Evolutionary conservation across 2,329 filamentous ascomycete genomes (phyloP), one percentile per base, ranked within the genome.

Genomic region (Penicillium sp.): DNA sequence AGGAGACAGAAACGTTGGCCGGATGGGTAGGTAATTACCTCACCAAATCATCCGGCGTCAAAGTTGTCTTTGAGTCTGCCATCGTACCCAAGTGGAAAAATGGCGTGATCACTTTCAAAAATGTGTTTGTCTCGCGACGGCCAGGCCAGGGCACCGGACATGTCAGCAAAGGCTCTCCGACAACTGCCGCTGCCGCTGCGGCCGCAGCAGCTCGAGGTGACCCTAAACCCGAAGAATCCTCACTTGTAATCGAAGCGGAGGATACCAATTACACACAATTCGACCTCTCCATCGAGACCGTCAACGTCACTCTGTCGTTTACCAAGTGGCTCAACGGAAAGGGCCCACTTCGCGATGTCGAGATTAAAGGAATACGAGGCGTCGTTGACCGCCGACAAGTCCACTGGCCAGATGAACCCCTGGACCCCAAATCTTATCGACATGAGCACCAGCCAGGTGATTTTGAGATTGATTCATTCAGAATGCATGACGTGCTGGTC

Each of bases 291-390:
- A 89, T 98, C 51, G 89, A 93, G 55, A 95, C 89, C 0, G 89
- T 98, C 54, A 95, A 98, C 64, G 92, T 98, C 37, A 97, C 92
- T 0, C 71, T 98, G 24, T 98, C 93, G 0, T 97, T 98, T 61
- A 80, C 90, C n/a, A 97, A 96, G 67, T 98, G 93, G 93, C 95
- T 95, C 82, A 97, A 95, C 61, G 92, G 93, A 20, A 96, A 92
- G 69, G 93, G 93, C 0, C 78, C 95, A 5, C 75, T 98, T 7
- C 86, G 88, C 60, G 89, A 97, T 66, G 93, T 98, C 37, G 90
- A 96, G 65, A 86, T 98, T 45, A 93, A 90, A 65, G 93, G 93
- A 4, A 88, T 98, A 27, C 82, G 93, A 52, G 93, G 93, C 20
- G 89, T 97, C 4, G 80, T 98, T 39, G 93, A 98, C 70, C 82